Evolutionary conservation across 305 asterid genomes (phyloP).

Genomic region (Petunia hybrid): DNA sequence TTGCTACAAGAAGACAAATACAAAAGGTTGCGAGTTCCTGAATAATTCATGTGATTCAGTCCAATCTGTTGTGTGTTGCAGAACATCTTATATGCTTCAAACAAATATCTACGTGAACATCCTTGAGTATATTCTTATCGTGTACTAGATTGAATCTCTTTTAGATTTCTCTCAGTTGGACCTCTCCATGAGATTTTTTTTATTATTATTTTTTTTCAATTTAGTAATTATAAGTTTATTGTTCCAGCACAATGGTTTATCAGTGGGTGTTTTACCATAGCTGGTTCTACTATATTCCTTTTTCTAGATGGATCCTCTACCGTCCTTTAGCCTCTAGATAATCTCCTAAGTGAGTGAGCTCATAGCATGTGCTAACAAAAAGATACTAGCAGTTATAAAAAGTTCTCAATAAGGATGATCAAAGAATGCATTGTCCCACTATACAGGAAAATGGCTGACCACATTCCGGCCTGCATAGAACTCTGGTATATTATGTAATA

Average conservation of each 20-base stretch:
- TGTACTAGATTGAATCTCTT: conserved; percentile 6
- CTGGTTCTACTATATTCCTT: not conserved
- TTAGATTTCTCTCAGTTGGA: not conserved
- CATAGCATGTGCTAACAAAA: not conserved
- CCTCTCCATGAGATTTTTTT: not conserved
- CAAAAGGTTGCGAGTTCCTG: conserved; percentile 44
- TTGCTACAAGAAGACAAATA: conserved; percentile 67
- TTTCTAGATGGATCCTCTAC: not conserved
- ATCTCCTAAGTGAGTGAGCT: not conserved
- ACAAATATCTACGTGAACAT: not conserved
- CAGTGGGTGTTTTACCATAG: not conserved
- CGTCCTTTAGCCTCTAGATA: not conserved
- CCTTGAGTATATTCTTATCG: not conserved
- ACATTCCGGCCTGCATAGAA: not conserved
- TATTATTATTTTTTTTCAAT: not conserved
- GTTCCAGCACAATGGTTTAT: conserved; percentile 5
- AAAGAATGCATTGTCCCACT: conserved; percentile 17
- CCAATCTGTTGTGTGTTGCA: not conserved
- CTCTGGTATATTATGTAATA: conserved; percentile 13
- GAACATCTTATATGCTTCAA: conserved; percentile 2
- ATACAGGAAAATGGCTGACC: not conserved
- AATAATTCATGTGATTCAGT: not conserved
- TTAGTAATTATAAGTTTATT: not conserved
- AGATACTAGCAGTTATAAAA: not conserved
- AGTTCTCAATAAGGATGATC: not conserved